Evolutionary conservation across 1,284 basidiomycete genomes (phyloP).

Genomic region (Ustilago esculenta): DNA sequence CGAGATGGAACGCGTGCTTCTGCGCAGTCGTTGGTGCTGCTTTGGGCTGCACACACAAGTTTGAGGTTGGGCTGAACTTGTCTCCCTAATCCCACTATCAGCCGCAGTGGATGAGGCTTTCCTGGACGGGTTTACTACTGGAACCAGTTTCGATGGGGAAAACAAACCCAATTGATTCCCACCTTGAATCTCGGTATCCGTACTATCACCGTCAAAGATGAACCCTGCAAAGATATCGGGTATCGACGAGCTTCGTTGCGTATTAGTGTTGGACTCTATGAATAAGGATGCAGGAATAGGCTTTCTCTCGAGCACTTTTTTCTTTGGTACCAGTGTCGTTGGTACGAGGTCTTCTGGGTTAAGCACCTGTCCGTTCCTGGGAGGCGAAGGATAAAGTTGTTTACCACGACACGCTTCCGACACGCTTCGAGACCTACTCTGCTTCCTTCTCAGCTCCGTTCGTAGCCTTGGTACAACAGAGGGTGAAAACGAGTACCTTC

Average conservation of each 20-base stretch:
- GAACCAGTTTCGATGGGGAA: not conserved
- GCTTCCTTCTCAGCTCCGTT: too few relatives aligned
- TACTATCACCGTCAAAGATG: not conserved
- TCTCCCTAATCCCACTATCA: too few relatives aligned
- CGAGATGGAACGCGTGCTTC: slow-evolving; percentile 22
- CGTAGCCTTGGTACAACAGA: too few relatives aligned
- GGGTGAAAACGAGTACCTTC: not conserved
- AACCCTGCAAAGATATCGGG: slow-evolving; percentile 4
- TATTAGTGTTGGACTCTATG: not conserved
- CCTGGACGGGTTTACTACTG: too few relatives aligned
- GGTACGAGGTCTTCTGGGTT: not conserved
- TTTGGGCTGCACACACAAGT: too few relatives aligned
- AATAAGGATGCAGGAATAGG: slow-evolving; percentile 21
- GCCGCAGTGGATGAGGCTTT: too few relatives aligned
- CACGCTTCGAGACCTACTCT: too few relatives aligned
- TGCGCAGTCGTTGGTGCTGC: slow-evolving; percentile 5
- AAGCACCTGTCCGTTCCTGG: too few relatives aligned
- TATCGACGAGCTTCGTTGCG: slow-evolving; percentile 4
- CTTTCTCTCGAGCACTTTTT: slow-evolving; percentile 11
- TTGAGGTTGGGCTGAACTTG: too few relatives aligned
- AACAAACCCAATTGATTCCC: slow-evolving; percentile 8
- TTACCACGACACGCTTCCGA: not conserved
- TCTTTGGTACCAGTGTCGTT: not conserved
- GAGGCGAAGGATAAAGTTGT: slow-evolving; percentile 9
- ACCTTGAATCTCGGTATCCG: not conserved